Percentiles rank a stretch among this genome's conserved stretches.
phyloP scores from a whole-genome alignment of 2,329 filamentous ascomycete genomes.

The Chaetothyriales sp. region DNA sequence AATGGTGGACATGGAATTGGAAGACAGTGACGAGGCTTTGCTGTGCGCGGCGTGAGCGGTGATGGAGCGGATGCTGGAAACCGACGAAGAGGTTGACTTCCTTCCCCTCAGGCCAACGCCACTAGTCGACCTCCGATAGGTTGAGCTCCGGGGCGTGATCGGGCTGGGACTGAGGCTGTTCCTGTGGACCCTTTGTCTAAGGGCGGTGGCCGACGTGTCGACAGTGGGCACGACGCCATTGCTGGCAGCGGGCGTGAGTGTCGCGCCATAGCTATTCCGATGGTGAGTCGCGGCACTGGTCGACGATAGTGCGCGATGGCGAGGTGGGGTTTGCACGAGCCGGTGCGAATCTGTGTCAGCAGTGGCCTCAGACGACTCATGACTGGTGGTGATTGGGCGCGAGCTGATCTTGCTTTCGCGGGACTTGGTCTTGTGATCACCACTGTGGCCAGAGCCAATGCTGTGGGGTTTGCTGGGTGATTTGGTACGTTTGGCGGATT shows the following conservation, averaged over 20 bases:
- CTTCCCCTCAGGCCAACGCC: slow-evolving; percentile 74
- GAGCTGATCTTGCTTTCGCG: neutral
- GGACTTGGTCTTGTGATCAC: neutral
- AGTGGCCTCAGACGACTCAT: neutral
- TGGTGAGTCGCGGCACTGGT: neutral
- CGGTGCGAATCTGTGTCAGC: neutral
- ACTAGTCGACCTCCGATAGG: slow-evolving; percentile 66
- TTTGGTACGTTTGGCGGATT: slow-evolving; percentile 49
- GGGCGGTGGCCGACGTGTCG: slow-evolving; percentile 3
- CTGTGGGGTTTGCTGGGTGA: slow-evolving; percentile 28
- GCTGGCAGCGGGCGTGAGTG: slow-evolving; percentile 10
- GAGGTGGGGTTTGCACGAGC: neutral
- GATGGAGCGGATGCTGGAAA: slow-evolving; percentile 84
- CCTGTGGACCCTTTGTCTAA: slow-evolving; percentile 28
- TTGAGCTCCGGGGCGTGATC: slow-evolving; percentile 65
- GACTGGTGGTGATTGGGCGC: neutral
- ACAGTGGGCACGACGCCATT: neutral
- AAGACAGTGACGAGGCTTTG: slow-evolving; percentile 87
- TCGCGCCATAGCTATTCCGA: slow-evolving; percentile 10
- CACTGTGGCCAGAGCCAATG: neutral
- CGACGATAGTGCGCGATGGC: neutral
- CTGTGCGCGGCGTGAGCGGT: slow-evolving; percentile 82
- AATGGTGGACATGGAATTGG: slow-evolving; percentile 57
- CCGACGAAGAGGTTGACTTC: slow-evolving; percentile 90
- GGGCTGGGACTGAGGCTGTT: slow-evolving; percentile 78